Conservation (phyloP, 768 basidiomycete genomes). For the Boletus bicolor region DNA sequence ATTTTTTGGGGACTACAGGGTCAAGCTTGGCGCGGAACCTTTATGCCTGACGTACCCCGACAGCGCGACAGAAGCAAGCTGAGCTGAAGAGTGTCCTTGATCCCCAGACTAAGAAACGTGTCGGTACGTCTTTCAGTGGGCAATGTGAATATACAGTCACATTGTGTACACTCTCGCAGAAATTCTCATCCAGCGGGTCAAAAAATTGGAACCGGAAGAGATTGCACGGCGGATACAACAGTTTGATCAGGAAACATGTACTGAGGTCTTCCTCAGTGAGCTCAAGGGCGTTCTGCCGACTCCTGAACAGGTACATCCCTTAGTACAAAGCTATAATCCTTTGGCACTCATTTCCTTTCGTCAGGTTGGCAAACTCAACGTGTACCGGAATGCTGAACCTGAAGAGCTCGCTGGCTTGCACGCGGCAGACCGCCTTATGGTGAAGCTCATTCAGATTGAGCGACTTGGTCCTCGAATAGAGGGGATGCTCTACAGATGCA, state of each 20-base stretch:
- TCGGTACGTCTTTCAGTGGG: slow-evolving; percentile 57
- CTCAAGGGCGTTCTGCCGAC: slow-evolving; percentile 85
- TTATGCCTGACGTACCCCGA: slow-evolving; percentile 12
- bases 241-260: slow-evolving; percentile 85
- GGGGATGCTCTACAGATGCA: slow-evolving; percentile 91
- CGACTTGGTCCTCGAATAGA: slow-evolving; percentile 84
- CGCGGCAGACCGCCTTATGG: slow-evolving; percentile 94
- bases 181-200: slow-evolving; percentile 87
- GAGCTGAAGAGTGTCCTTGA: slow-evolving; percentile 91
- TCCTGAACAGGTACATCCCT: slow-evolving; percentile 70
- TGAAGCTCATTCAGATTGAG: slow-evolving; percentile 92
- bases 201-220: slow-evolving; percentile 81
- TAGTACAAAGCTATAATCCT: background rate
- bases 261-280: slow-evolving; percentile 85
- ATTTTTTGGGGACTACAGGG: background rate
- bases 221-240: slow-evolving; percentile 80
- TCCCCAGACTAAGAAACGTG: slow-evolving; percentile 86
- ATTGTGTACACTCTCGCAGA: slow-evolving; percentile 44
- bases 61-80: slow-evolving; percentile 80
- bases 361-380: slow-evolving; percentile 84
- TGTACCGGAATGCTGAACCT: slow-evolving; percentile 81
- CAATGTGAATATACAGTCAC: background rate
- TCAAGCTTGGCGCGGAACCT: background rate
- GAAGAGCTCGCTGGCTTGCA: slow-evolving; percentile 88
- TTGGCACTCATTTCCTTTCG: background rate